Base-by-base conservation (phyloP, 805 yeast species). In the Wickerhamiella vanderwaltii region DNA sequence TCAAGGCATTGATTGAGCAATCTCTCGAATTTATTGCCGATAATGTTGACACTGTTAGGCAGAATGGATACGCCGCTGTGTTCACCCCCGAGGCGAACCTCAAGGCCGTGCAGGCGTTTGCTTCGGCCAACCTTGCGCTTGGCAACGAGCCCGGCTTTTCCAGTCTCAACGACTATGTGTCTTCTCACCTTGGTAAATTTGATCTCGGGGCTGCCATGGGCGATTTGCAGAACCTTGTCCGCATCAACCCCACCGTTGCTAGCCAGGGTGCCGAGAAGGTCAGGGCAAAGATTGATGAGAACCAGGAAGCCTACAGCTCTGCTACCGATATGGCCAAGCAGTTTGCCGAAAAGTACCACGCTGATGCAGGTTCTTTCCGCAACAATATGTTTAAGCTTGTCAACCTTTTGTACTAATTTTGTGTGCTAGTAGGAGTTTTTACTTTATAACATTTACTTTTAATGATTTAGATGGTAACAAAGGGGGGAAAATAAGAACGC, bases 181-280 rank as follows among this genome's bases (percentile, higher is more conserved):
- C 25, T 28, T 15, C 30, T 18, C 31, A 37, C 40, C 12, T 37
- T 12, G 5, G 15, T 15, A 37, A 29, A 19, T 37, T 37, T 37
- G 40, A 37, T 30, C 32, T 37, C 16, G 40, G 33, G 19, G 40
- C 40, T 17, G 40, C 24, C n/a, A 26, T 37, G 34, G 12, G 17
- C 23, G 40, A 37, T 29, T n/a, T 37, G 25, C 31, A 37, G 25
- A 15, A 22, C 13, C 12, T 37, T 20, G 40, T 24, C 18, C 19
- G 19, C 28, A 13, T 37, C 16, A 29, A 29, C 34, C 40, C 40
- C 22, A 28, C 13, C 28, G 22, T 20, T 11, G 40, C 40, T 15
- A 32, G 33, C 33, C 20, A 29, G 28, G 34, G 22, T 24, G 22
- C 29, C 24, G 32, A 16, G 24, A 15, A 29, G 25, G 33, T 29